A percentile compares a stretch with the other conserved stretches of the same genome.
These are phyloP conservation scores for Torulaspora gathmanii DNA, from an alignment of 805 yeast genomes.

Conservation along the genomic window DNA sequence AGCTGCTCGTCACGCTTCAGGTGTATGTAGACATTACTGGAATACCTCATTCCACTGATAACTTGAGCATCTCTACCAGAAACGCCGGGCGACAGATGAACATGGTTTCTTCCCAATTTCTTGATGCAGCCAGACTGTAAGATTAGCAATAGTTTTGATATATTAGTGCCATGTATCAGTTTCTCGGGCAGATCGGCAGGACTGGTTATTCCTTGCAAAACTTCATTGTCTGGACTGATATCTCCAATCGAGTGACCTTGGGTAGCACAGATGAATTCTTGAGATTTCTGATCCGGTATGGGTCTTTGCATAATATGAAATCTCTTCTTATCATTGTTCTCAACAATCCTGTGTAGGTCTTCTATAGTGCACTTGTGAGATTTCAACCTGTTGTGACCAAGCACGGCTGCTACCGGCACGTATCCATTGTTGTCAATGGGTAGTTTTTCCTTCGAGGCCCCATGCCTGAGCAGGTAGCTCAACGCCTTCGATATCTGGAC, in stretches of 20 bases:
- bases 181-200: constrained; percentile 43
- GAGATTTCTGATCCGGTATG: constrained; percentile 25
- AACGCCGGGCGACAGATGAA: constrained; percentile 71
- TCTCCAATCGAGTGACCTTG: constrained; percentile 79
- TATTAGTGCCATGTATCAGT: constrained; percentile 79
- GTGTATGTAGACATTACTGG: constrained; percentile 53
- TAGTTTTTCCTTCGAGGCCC: constrained; percentile 65
- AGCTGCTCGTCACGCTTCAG: constrained; percentile 51
- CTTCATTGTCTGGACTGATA: constrained; percentile 40
- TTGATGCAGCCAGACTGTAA: constrained; percentile 52
- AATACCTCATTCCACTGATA: constrained; percentile 69
- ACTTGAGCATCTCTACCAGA: constrained; percentile 43
- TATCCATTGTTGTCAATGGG: constrained; percentile 65
- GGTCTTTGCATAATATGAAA: constrained; percentile 44
- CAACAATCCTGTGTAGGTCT: constrained; percentile 60
- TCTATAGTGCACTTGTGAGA: constrained; percentile 49
- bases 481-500: constrained; percentile 64
- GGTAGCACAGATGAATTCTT: constrained; percentile 64
- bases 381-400: constrained; percentile 55
- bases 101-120: constrained; percentile 73
- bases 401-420: constrained; percentile 48
- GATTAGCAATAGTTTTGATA: constrained; percentile 45
- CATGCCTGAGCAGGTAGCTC: constrained; percentile 79
- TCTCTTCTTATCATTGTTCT: constrained; percentile 63
- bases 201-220: constrained; percentile 38